Percentiles rank a stretch among this genome's conserved stretches.
phyloP scores from a whole-genome alignment of 768 basidiomycete species.

The Leccinum incarnatum region DNA sequence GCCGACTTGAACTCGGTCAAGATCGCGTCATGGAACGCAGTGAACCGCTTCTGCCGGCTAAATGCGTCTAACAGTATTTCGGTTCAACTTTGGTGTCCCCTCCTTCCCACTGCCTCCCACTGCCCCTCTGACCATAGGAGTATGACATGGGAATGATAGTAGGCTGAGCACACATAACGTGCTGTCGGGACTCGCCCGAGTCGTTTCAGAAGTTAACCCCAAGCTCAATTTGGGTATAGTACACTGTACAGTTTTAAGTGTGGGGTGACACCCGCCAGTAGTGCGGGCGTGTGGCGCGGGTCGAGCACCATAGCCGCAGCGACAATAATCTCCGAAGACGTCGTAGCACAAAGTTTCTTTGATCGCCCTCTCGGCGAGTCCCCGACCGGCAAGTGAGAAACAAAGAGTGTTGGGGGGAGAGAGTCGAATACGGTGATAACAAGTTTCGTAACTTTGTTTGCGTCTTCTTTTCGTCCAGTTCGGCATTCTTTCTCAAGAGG shows the following conservation, averaged over 20 bases:
- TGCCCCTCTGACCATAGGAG: not conserved
- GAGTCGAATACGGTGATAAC: not conserved
- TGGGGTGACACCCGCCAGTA: not conserved
- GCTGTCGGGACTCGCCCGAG: not conserved
- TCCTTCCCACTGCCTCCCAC: not conserved
- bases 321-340: not conserved
- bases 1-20: too few species aligned
- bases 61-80: not conserved
- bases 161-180: not conserved
- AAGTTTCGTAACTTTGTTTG: slow-evolving; percentile 2
- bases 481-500: not conserved
- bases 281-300: not conserved
- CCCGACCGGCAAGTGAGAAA: not conserved
- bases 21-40: not conserved
- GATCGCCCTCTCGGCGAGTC: not conserved
- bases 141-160: not conserved
- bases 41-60: slow-evolving; percentile 1
- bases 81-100: not conserved
- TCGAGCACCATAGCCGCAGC: not conserved
- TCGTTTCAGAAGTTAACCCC: not conserved
- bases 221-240: not conserved
- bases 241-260: not conserved
- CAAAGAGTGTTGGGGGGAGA: not conserved
- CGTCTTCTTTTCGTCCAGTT: not conserved
- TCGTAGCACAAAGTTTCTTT: not conserved